Evolutionary conservation across 495 filamentous ascomycete genomes (phyloP).

Genomic region (Tuber microsphaerosporum): DNA sequence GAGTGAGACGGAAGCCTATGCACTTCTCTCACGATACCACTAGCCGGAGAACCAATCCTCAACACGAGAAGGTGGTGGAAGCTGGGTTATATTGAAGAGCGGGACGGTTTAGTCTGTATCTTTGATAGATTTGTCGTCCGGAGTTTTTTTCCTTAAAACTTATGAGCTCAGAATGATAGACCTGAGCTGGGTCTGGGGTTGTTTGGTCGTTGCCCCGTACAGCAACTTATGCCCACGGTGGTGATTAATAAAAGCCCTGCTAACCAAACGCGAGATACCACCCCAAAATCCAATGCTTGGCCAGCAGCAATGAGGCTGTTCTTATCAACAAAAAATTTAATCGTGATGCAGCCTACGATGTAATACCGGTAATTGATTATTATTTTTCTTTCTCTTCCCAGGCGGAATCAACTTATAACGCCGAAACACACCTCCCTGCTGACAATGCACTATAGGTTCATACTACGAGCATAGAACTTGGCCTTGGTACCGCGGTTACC

Average conservation of each 20-base stretch:
- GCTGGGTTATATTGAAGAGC: not conserved
- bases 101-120: not conserved
- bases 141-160: not conserved
- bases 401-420: not conserved
- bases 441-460: not conserved
- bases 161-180: not conserved
- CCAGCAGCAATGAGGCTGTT: not conserved
- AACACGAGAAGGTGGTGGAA: not conserved
- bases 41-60: too few relatives aligned
- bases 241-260: not conserved
- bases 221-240: not conserved
- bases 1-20: too few relatives aligned
- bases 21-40: too few relatives aligned
- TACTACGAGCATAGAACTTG: not conserved
- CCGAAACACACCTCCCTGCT: not conserved
- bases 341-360: not conserved
- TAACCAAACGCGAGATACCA: not conserved
- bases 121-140: not conserved
- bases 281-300: not conserved
- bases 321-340: not conserved
- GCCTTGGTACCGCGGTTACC: not conserved
- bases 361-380: not conserved
- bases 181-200: not conserved
- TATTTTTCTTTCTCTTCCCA: not conserved
- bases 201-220: not conserved